Conservation (phyloP, 805 yeast species). For the Sugiyamaella boreocaroliniensis region DNA sequence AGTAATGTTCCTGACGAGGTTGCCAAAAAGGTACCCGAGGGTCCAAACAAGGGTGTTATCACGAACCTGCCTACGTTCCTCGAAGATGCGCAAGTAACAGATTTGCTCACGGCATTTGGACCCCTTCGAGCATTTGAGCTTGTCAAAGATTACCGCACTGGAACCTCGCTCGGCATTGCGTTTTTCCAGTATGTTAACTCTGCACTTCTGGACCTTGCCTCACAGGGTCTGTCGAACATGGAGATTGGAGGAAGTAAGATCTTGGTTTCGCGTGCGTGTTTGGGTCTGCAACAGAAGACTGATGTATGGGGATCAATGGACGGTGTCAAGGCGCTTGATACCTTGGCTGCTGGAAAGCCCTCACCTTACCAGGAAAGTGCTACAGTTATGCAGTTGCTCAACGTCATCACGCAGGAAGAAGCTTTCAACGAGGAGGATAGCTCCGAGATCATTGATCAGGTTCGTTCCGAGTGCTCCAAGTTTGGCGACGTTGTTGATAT, state of each 20-base stretch:
- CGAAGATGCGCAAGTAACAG: slow-evolving; percentile 39
- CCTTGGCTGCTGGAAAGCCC: slow-evolving; percentile 10
- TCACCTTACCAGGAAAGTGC: not conserved
- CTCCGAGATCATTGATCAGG: slow-evolving; percentile 46
- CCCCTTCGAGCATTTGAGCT: slow-evolving; percentile 37
- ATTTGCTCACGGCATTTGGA: slow-evolving; percentile 38
- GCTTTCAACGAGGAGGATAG: slow-evolving; percentile 44
- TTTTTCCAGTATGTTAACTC: slow-evolving; percentile 42
- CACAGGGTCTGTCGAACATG: slow-evolving; percentile 32
- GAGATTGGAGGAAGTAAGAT: slow-evolving; percentile 35
- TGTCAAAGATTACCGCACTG: slow-evolving; percentile 38
- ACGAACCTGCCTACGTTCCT: slow-evolving; percentile 39
- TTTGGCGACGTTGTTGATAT: slow-evolving; percentile 49
- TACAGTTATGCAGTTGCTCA: slow-evolving; percentile 55
- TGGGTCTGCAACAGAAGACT: slow-evolving; percentile 19
- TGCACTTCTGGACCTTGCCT: slow-evolving; percentile 24
- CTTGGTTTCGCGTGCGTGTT: slow-evolving; percentile 35
- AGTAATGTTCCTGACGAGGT: slow-evolving; percentile 13
- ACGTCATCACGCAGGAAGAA: slow-evolving; percentile 60
- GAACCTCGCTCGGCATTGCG: slow-evolving; percentile 50
- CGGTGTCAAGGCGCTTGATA: slow-evolving; percentile 17
- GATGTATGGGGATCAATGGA: slow-evolving; percentile 26
- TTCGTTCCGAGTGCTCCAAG: slow-evolving; percentile 43
- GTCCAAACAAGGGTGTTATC: slow-evolving; percentile 41
- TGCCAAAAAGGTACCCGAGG: slow-evolving; percentile 10